Evolutionary conservation across 2,329 filamentous ascomycete species (phyloP), one percentile per base, ranked within the genome.

Genomic region (Graphilbum ipis-grandicollis): DNA sequence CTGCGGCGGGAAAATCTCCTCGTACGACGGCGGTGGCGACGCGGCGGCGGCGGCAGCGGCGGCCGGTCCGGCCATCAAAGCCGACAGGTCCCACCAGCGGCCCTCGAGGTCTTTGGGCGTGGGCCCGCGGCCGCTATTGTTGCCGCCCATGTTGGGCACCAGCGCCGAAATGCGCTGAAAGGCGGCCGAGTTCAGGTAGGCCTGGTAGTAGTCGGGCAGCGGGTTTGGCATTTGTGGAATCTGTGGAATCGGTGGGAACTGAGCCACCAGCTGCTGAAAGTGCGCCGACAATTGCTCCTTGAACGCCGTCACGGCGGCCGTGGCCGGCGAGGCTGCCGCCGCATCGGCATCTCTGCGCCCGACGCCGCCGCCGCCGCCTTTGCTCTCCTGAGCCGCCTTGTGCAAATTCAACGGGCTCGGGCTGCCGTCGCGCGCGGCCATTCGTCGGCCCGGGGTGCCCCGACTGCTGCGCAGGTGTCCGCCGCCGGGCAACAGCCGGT

Each of bases 211-310:
- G 44, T 74, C 66, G 28, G 57, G 64, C 23, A 75, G 55, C 36
- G 41, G 44, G 42, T 73, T 70, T 33, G 82, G 62, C 33, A 75
- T n/a, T n/a, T n/a, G n/a, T n/a, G n/a, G n/a, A n/a, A n/a, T n/a
- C n/a, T n/a, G n/a, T n/a, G n/a, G n/a, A n/a, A n/a, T 68, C 52
- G 75, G 43, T 33, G 44, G 42, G 28, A 44, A 39, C 33, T 46
- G 60, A 26, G 71, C 65, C 60, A 83, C 67, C 48, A 86, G 66
- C 40, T 85, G 75, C 39, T 86, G 76, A 34, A 86, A 65, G 49
- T 85, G 80, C 15, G 75, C 67, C 19, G 75, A 66, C 17, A 88
- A 56, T 40, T 86, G 79, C 38, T 85, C 79, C 47, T 77, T 74
- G 57, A 83, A 69, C 13, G 77, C 79, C 34, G 73, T 64, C 48